Base-by-base conservation (phyloP, 2,329 filamentous ascomycete genomes). In the Thelonectria olida region DNA sequence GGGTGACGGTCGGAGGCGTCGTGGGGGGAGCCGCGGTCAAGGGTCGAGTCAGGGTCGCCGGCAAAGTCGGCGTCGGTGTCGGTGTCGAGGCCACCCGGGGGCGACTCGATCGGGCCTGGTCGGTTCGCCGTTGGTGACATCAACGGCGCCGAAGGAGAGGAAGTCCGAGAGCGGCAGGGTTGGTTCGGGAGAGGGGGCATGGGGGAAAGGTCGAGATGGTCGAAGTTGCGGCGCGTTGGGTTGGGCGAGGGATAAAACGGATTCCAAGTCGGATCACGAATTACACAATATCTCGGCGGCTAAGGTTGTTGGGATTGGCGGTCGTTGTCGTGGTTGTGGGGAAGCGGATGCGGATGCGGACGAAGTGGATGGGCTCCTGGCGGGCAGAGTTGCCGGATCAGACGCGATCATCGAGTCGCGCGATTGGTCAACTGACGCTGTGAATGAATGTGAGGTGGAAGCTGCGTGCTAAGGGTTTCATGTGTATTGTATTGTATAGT, bases 41-140 rank as follows among this genome's bases (percentile, higher is more conserved):
- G n/a, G n/a, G n/a, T n/a, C n/a, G n/a, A n/a, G n/a, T n/a, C n/a
- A n/a, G n/a, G n/a, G n/a, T n/a, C n/a, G n/a, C n/a, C n/a, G n/a
- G n/a, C n/a, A n/a, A n/a, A n/a, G n/a, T n/a, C n/a, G n/a, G n/a
- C 25, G 25, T 27, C 28, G 28, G 28, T 4, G 28, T 31, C 28
- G 28, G 19, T 12, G 9, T 22, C 39, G 19, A 4, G 2, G 39
- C 39, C 19, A 2, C 2, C 8, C 3, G 39, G 7, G 27, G 28
- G 42, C 45, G 42, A 49, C 44, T 53, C 42, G 27, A 38, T 25
- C 27, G 39, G 50, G 31, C 19, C 50, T 44, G 36, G 51, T 49
- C 39, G 44, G 36, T 3, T 12, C n/a, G 44, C 34, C 45, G 59
- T 48, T 42, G 49, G 48, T 15, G 54, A 42, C 49, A 58, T 58